Conservation (phyloP, 2,329 filamentous ascomycete species). For the Simplicillium aogashimaense region DNA sequence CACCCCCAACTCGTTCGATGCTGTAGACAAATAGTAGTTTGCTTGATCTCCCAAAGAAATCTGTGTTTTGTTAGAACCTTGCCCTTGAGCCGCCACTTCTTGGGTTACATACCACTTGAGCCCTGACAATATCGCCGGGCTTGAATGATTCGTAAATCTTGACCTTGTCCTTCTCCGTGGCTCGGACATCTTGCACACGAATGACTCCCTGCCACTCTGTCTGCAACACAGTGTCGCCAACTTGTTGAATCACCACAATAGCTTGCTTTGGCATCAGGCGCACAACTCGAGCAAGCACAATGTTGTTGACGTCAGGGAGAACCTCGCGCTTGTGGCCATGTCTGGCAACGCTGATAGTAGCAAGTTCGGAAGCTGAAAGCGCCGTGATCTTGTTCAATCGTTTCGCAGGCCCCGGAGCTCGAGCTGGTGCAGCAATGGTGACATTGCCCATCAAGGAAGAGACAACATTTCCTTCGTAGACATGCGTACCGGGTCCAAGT, state of each 20-base stretch:
- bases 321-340: constrained; percentile 52
- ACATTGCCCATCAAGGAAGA: constrained; percentile 75
- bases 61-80: constrained; percentile 23
- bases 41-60: constrained; percentile 89
- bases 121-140: constrained; percentile 84
- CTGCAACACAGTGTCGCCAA: constrained; percentile 61
- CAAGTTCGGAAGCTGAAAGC: constrained; percentile 29
- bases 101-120: constrained; percentile 56
- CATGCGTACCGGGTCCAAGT: constrained; percentile 75
- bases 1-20: constrained; percentile 83
- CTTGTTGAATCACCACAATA: constrained; percentile 74
- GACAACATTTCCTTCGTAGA: constrained; percentile 64
- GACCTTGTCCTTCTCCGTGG: constrained; percentile 92
- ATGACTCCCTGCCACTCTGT: constrained; percentile 82
- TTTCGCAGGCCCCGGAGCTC: constrained; percentile 41
- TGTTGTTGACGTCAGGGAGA: constrained; percentile 70
- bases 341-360: constrained; percentile 46
- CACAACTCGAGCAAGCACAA: constrained; percentile 76
- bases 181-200: constrained; percentile 80
- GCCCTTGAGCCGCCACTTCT: background rate
- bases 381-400: constrained; percentile 48
- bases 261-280: constrained; percentile 80
- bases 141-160: constrained; percentile 85
- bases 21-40: constrained; percentile 91
- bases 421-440: constrained; percentile 37